Percentiles rank a stretch among this genome's conserved stretches.
Conservation (phyloP, 208 protist genomes). For the Ichthyophonus hoferi region DNA sequence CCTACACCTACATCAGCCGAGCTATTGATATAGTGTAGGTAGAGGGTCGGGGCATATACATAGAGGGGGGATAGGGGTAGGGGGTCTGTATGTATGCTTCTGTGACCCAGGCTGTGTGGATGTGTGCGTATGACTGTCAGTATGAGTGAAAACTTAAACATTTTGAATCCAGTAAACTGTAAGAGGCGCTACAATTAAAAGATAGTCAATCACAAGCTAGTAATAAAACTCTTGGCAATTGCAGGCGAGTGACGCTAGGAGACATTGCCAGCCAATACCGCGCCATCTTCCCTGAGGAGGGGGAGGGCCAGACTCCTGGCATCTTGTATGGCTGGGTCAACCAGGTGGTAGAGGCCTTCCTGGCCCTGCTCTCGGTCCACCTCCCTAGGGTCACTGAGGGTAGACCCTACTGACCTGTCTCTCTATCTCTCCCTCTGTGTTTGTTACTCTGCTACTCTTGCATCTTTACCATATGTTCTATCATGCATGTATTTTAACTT, state of each 20-base stretch:
- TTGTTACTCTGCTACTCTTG: neutral
- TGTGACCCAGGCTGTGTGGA: no score
- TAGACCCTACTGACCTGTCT: neutral
- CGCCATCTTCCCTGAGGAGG: constrained; percentile 49
- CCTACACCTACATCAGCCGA: constrained; percentile 17
- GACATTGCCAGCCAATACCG: constrained; percentile 55
- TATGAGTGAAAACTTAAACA: no score
- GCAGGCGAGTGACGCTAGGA: neutral
- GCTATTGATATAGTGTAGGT: constrained; percentile 12
- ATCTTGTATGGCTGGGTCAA: constrained; percentile 44
- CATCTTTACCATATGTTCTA: constrained; percentile 13
- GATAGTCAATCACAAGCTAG: no score
- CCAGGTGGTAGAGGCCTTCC: constrained; percentile 34
- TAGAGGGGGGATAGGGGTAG: no score
- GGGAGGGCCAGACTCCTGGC: neutral
- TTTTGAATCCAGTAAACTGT: no score
- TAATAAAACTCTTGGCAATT: no score
- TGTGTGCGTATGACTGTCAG: no score
- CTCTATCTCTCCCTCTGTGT: neutral
- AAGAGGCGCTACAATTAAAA: constrained; percentile 11
- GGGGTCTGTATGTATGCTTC: neutral
- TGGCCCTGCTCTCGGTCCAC: constrained; percentile 21
- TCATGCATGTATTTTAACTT: no score
- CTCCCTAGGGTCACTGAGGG: constrained; percentile 4
- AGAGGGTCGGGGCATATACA: no score